phyloP scores from a whole-genome alignment of 768 basidiomycete genomes.

The Lactifluus rugatus region DNA sequence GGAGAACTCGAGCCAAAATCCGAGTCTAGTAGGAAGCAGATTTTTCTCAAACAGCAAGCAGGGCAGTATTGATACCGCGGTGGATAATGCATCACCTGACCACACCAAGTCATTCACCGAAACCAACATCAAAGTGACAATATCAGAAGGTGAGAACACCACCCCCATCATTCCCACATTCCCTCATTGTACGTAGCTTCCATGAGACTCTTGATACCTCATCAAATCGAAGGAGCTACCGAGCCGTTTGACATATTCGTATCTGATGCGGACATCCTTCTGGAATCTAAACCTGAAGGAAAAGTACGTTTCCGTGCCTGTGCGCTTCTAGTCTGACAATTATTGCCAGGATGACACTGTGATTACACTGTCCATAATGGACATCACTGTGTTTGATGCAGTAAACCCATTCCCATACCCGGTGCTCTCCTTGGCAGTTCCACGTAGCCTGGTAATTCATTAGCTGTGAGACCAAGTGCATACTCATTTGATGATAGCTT shows the following conservation, averaged over 20 bases:
- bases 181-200: slow-evolving; percentile 24
- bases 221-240: slow-evolving; percentile 26
- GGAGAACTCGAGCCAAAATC: slow-evolving; percentile 37
- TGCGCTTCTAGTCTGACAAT: not conserved
- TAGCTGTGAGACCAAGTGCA: not conserved
- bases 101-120: slow-evolving; percentile 27
- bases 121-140: slow-evolving; percentile 39
- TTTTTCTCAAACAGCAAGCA: slow-evolving; percentile 47
- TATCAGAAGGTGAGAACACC: slow-evolving; percentile 29
- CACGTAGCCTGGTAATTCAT: slow-evolving; percentile 47
- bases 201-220: slow-evolving; percentile 42
- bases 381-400: slow-evolving; percentile 47
- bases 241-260: slow-evolving; percentile 47
- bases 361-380: slow-evolving; percentile 52
- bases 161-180: not conserved
- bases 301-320: slow-evolving; percentile 37
- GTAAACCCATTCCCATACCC: slow-evolving; percentile 27
- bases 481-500: slow-evolving; percentile 16
- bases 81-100: slow-evolving; percentile 26
- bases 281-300: slow-evolving; percentile 63
- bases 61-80: slow-evolving; percentile 31
- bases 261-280: slow-evolving; percentile 50
- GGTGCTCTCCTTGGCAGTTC: slow-evolving; percentile 47
- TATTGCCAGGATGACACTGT: slow-evolving; percentile 55
- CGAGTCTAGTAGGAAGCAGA: slow-evolving; percentile 70